phyloP scores from a whole-genome alignment of 1,139 yeast genomes.

The Scheffersomyces illinoinensis region DNA sequence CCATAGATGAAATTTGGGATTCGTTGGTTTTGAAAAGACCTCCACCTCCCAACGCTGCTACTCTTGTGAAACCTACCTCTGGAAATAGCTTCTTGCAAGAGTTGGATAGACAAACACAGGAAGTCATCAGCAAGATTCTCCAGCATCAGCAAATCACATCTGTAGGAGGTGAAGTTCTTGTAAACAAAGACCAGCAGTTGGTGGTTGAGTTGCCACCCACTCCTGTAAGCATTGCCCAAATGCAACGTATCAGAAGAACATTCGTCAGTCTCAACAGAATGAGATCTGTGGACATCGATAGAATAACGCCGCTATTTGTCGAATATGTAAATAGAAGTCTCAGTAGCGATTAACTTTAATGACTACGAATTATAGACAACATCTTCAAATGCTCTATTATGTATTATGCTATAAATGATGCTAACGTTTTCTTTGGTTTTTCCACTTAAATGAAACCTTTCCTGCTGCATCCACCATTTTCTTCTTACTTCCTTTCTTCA shows the following conservation, averaged over 20 bases:
- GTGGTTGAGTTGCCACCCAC: constrained; percentile 64
- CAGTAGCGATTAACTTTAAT: constrained; percentile 19
- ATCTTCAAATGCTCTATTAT: background rate
- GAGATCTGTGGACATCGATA: constrained; percentile 64
- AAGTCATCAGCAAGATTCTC: constrained; percentile 56
- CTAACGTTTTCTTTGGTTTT: constrained; percentile 76
- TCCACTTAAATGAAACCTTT: constrained; percentile 78
- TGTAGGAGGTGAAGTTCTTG: constrained; percentile 51
- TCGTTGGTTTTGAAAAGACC: constrained; percentile 63
- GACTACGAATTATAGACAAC: background rate
- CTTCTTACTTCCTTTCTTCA: constrained; percentile 88
- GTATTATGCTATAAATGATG: constrained; percentile 4
- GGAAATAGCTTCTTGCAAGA: constrained; percentile 76
- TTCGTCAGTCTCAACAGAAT: constrained; percentile 78
- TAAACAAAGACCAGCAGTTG: constrained; percentile 37
- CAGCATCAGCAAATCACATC: constrained; percentile 61
- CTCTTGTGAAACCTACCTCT: constrained; percentile 69
- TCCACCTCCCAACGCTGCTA: constrained; percentile 76
- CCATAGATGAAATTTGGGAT: constrained; percentile 73
- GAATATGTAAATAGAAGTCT: constrained; percentile 67
- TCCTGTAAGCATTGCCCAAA: constrained; percentile 67
- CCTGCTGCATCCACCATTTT: constrained; percentile 70
- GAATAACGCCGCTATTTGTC: constrained; percentile 71
- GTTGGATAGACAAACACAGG: constrained; percentile 71
- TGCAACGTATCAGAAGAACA: constrained; percentile 82